Base-by-base conservation (phyloP, 257 asterid species). In the Plantago ovata region DNA sequence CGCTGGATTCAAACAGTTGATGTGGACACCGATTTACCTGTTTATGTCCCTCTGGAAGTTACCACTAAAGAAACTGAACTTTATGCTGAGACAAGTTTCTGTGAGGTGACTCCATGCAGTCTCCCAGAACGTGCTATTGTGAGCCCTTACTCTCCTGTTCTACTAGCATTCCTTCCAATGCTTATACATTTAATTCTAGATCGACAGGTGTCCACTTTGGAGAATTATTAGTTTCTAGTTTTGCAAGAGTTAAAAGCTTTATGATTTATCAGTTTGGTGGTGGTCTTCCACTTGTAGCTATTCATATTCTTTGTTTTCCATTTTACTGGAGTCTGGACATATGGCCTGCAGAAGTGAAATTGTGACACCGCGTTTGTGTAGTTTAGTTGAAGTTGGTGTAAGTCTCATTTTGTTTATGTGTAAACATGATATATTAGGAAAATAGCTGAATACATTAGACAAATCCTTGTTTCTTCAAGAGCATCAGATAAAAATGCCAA, bases 1-100 rank as follows among this genome's bases (percentile, higher is more conserved):
- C 95, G 98, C 23, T 89, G 97, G 91, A 76, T 92, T 79, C 98
- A 92, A 66, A 92, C 98, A 55, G 83, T 92, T 69, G 98, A 92
- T 61, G 97, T 88, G 56, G 97, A 92, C 81, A 80, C 95, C 23
- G 86, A 90, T 61, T 78, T 92, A 77, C 97, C 98, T 52, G 95
- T 82, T 64, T 92, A 92, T 60, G 95, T 80, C 58, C 98, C 98
- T 71, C 84, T 88, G 49, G 97, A 92, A 76, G 79, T 92, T 69
- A 89, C 97, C 49, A 74, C 72, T 54, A 73, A 70, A 56, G 98
- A 92, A 81, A 88, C 95, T 43, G 91, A 85, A 46, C 75, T 82
- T 39, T 84, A 85, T 68, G 73, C 84, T 13, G 95, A 88, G 80
- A 92, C 98, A 41, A 88, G 91, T 82, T 92, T 84, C 77, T 88